Conservation (phyloP, 1,284 basidiomycete genomes). For the Xerocomus amazonicus region DNA sequence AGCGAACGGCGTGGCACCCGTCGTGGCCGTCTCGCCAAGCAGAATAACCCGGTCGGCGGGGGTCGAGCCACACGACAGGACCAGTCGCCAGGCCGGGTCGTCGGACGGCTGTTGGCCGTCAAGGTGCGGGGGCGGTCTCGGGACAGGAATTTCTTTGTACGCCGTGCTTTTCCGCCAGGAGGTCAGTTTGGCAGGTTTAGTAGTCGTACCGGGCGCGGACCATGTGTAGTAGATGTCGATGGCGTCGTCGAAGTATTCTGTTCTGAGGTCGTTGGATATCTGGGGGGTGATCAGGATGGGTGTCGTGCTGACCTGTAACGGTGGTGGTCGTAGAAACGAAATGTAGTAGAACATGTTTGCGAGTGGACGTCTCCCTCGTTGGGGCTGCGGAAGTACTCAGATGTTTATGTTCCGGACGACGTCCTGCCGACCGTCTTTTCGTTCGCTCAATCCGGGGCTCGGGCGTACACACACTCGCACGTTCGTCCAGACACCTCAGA, state of each 20-base stretch:
- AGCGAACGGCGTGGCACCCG: conserved; percentile 47
- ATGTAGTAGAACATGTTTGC: conserved; percentile 69
- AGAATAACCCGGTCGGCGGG: conserved; percentile 31
- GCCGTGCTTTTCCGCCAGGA: conserved; percentile 62
- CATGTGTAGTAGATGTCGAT: conserved; percentile 58
- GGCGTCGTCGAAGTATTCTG: conserved; percentile 52
- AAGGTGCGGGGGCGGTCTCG: conserved; percentile 48
- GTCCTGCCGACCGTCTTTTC: conserved; percentile 20
- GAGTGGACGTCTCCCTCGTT: no score
- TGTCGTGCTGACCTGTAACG: conserved; percentile 38
- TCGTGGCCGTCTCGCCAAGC: conserved; percentile 30
- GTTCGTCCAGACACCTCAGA: conserved; percentile 18
- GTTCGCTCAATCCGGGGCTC: conserved; percentile 14
- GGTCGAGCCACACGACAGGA: conserved; percentile 43
- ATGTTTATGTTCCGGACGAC: conserved; percentile 24
- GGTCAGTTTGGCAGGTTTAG: conserved; percentile 60
- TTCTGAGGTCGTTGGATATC: conserved; percentile 76
- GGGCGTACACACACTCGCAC: conserved; percentile 17
- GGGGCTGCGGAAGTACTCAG: no score
- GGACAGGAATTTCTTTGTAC: conserved; percentile 70
- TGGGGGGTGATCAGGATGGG: conserved; percentile 63
- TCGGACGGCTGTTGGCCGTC: conserved; percentile 37
- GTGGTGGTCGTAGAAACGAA: conserved; percentile 75
- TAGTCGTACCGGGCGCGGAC: conserved; percentile 27
- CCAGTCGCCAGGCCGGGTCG: conserved; percentile 56